Conservation (phyloP, 2,329 filamentous ascomycete species). For the Lachnellula arida region DNA sequence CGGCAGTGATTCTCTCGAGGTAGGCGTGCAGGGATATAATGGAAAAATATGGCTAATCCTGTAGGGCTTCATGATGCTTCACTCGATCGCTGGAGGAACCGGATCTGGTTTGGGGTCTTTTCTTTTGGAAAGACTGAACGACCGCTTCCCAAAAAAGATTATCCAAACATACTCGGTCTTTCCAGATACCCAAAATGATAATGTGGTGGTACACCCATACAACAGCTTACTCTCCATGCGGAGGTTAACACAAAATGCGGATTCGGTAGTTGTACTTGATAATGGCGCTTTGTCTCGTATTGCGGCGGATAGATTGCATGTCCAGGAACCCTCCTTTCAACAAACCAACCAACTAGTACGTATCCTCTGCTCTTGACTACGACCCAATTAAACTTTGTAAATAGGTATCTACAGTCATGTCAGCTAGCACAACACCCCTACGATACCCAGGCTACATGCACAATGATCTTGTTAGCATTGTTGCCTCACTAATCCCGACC, state of each 20-base stretch:
- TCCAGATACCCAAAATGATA: conserved; percentile 82
- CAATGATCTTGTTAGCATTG: conserved; percentile 95
- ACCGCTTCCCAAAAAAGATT: conserved; percentile 96
- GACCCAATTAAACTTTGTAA: conserved; percentile 11
- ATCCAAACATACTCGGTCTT: conserved; percentile 99
- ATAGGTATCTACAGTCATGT: conserved; percentile 93
- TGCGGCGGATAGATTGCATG: conserved; percentile 87
- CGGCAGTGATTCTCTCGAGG: conserved; percentile 93
- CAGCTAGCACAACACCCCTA: conserved; percentile 91
- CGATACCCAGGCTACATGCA: conserved; percentile 99
- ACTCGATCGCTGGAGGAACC: conserved; percentile 95
- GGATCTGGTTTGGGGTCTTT: conserved; percentile 95
- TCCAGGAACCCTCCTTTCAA: conserved; percentile 92
- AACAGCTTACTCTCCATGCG: conserved; percentile 93
- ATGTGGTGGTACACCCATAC: conserved; percentile 97
- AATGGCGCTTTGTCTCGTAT: conserved; percentile 93
- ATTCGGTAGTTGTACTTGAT: conserved; percentile 95
- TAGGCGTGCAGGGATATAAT: conserved; percentile 31
- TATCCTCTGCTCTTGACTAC: neutral
- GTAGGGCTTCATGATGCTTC: conserved; percentile 94
- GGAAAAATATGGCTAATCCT: conserved; percentile 19
- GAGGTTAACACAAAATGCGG: conserved; percentile 88
- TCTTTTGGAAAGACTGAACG: conserved; percentile 90
- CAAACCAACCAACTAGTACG: conserved; percentile 91
- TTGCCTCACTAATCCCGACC: conserved; percentile 92